These are phyloP conservation scores for Tylopilus subfusipes DNA, from an alignment of 768 basidiomycete species.

Conservation along the genomic window DNA sequence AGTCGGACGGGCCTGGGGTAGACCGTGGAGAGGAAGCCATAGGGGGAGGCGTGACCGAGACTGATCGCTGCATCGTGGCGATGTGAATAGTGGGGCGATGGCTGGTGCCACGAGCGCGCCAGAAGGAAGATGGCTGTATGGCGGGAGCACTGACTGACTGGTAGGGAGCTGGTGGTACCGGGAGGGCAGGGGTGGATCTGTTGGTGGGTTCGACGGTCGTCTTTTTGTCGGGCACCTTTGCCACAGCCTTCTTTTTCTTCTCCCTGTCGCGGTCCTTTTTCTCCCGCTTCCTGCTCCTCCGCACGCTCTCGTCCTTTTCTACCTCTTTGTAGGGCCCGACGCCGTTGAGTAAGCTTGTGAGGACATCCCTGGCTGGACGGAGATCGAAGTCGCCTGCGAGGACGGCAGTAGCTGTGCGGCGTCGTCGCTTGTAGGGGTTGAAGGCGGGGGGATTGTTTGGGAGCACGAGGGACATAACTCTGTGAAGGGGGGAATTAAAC, in stretches of 20 bases:
- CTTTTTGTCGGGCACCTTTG: constrained; percentile 35
- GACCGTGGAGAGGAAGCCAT: constrained; percentile 62
- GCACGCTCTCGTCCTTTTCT: constrained; percentile 57
- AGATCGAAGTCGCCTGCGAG: constrained; percentile 74
- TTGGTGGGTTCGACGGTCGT: constrained; percentile 15
- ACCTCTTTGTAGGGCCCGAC: constrained; percentile 62
- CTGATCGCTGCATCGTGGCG: constrained; percentile 62
- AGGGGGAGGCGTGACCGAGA: constrained; percentile 74
- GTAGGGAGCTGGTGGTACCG: constrained; percentile 9
- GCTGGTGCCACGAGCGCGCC: constrained; percentile 49
- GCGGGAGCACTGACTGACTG: constrained; percentile 30
- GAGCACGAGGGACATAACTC: constrained; percentile 21
- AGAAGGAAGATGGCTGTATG: constrained; percentile 50
- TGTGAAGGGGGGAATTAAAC: constrained; percentile 15
- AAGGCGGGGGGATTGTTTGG: constrained; percentile 10
- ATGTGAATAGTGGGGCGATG: constrained; percentile 64
- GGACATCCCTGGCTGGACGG: constrained; percentile 64
- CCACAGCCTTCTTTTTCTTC: constrained; percentile 40
- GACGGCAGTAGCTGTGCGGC: constrained; percentile 70
- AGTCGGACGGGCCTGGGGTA: constrained; percentile 73
- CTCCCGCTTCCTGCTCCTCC: constrained; percentile 52
- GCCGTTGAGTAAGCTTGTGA: constrained; percentile 77
- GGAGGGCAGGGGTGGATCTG: constrained; percentile 17
- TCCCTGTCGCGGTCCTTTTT: constrained; percentile 47
- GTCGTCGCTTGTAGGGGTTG: constrained; percentile 34